phyloP scores from a whole-genome alignment of 2,329 filamentous ascomycete genomes.

The Colletotrichum sp. region DNA sequence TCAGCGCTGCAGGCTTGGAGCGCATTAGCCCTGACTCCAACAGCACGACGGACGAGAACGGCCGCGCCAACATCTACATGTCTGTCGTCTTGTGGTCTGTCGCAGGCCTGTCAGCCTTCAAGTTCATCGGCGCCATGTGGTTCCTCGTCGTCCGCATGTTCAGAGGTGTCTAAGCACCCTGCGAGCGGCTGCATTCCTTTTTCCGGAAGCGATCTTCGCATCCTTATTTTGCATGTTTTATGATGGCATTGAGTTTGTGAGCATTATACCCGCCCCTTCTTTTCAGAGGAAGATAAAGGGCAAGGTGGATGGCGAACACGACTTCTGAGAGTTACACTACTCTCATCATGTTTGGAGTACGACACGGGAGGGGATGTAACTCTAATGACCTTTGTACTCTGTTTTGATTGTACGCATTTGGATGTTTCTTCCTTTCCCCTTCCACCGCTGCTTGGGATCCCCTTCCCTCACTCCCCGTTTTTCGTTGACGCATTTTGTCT shows the following conservation, averaged over 20 bases:
- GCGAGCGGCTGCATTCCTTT: not conserved
- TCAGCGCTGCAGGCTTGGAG: conserved; percentile 85
- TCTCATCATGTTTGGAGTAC: conserved; percentile 19
- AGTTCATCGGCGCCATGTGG: conserved; percentile 88
- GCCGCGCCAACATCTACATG: conserved; percentile 82
- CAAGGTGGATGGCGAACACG: conserved; percentile 19
- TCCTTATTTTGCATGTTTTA: conserved; percentile 6
- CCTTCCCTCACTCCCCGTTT: not conserved
- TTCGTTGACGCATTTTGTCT: not conserved
- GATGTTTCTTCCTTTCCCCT: not conserved
- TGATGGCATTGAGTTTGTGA: conserved; percentile 11
- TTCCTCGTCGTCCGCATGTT: conserved; percentile 91
- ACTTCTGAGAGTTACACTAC: conserved; percentile 4
- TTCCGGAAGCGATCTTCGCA: not conserved
- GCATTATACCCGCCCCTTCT: conserved; percentile 18
- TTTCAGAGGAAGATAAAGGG: not conserved
- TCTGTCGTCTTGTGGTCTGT: conserved; percentile 88
- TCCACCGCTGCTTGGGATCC: not conserved
- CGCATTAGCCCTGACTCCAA: conserved; percentile 56
- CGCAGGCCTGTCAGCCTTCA: conserved; percentile 81
- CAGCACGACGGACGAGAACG: conserved; percentile 46
- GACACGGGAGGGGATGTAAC: conserved; percentile 13
- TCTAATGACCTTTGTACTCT: conserved; percentile 11
- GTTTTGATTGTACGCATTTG: not conserved
- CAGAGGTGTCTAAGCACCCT: conserved; percentile 62